Conservation (phyloP, 2,329 filamentous ascomycete genomes). For the Colletotrichum graminicola region DNA sequence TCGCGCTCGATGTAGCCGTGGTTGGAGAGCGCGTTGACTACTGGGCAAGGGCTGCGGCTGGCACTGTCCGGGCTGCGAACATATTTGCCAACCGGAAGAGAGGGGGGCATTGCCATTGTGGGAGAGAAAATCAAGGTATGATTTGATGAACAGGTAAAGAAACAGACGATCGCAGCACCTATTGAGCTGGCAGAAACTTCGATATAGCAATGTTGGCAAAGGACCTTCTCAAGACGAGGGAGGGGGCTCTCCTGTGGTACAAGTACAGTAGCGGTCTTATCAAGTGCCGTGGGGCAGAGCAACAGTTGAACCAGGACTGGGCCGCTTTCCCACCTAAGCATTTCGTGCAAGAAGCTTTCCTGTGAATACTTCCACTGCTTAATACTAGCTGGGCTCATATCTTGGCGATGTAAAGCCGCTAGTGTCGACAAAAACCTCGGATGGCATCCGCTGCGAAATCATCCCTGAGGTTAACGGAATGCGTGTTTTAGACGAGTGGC, state of each 20-base stretch:
- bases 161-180: background rate
- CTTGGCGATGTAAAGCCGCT: background rate
- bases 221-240: background rate
- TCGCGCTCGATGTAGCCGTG: constrained; percentile 57
- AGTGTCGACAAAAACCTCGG: background rate
- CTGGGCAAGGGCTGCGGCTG: constrained; percentile 52
- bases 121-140: background rate
- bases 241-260: background rate
- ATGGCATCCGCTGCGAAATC: background rate
- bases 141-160: background rate
- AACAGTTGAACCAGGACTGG: background rate
- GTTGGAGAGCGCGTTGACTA: constrained; percentile 59
- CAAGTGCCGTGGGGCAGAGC: background rate
- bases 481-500: background rate
- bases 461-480: background rate
- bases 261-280: background rate
- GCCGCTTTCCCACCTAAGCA: background rate
- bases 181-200: background rate
- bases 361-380: background rate
- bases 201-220: background rate
- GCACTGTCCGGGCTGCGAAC: constrained; percentile 1
- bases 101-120: background rate
- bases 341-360: background rate
- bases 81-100: background rate
- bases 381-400: background rate